Base-by-base conservation (phyloP, 108 stramenopile species). In the Cyclotella atomus region DNA sequence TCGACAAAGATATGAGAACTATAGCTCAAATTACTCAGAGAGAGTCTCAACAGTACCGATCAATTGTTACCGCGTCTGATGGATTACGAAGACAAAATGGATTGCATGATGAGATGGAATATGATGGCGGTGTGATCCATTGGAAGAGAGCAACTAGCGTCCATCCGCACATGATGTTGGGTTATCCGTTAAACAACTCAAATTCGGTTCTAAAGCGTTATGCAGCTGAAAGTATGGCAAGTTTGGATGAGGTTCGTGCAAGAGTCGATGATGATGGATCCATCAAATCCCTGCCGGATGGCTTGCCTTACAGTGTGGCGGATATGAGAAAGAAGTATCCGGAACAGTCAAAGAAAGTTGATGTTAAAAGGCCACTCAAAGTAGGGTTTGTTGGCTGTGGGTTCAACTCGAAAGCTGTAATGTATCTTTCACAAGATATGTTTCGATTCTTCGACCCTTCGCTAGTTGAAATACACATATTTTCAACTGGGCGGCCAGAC, bases 371-470 rank as follows among this genome's bases (percentile, higher is more conserved):
- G 34, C 69, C 77, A 10, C 70, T 78, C 70, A 70, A 71, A 65
- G 82, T 94, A 3, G 93, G 89, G 16, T 90, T 94, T 77, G 90
- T 94, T 8, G 78, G 86, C n/a, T 73, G 76, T 36, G 89, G 89
- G 12, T 91, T 94, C 86, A 94, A 94, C 36, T 88, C 89, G 52
- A 94, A 91, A 66, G 93, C 93, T 10, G 93, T 94, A 25, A 68
- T 94, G n/a, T 91, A 85, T 65, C 70, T 94, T 43, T 90, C 88
- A 12, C 90, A 94, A 30, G 93, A 94, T 68, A 90, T 94, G 69
- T 94, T 94, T 82, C 89, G 90, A 16, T 94, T 94, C 71, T 94
- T 91, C 68, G 88, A 91, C 75, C 77, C 77, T 0, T 68, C 75
- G 9, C 61, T 81, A 30, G 86, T 94, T 50, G 93, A 94, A 72